phyloP scores from a whole-genome alignment of 2,329 filamentous ascomycete genomes.

The Talaromyces rugulosus region DNA sequence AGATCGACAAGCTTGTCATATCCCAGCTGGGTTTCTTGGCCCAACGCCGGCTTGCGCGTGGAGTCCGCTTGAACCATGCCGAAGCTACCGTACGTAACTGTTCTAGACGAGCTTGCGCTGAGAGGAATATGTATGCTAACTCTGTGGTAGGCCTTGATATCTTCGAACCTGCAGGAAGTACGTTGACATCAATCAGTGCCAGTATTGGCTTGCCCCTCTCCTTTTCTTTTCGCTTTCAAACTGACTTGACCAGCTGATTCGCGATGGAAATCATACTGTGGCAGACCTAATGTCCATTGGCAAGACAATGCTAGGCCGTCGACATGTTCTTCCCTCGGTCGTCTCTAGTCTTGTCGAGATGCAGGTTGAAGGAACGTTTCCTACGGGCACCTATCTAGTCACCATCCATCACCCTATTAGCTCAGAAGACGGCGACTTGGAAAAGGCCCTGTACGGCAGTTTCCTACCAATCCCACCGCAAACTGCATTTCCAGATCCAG shows the following conservation, averaged over 20 bases:
- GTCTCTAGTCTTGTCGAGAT: slow-evolving; percentile 74
- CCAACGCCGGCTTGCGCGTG: slow-evolving; percentile 80
- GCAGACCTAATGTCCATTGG: slow-evolving; percentile 91
- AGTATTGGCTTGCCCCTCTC: background rate
- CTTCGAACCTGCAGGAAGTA: slow-evolving; percentile 84
- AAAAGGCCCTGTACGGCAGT: slow-evolving; percentile 83
- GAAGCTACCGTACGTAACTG: slow-evolving; percentile 66
- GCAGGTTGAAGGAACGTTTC: slow-evolving; percentile 92
- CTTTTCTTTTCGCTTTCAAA: background rate
- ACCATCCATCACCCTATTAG: slow-evolving; percentile 89
- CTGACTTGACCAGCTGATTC: slow-evolving; percentile 62
- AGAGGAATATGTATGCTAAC: background rate
- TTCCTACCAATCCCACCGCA: slow-evolving; percentile 76
- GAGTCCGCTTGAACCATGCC: slow-evolving; percentile 82
- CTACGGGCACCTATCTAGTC: slow-evolving; percentile 84
- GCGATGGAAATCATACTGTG: slow-evolving; percentile 89
- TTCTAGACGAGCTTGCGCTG: background rate
- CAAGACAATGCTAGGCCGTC: slow-evolving; percentile 85
- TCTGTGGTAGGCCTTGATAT: slow-evolving; percentile 52
- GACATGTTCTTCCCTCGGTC: slow-evolving; percentile 84
- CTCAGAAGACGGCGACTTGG: slow-evolving; percentile 78
- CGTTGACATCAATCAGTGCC: slow-evolving; percentile 7
- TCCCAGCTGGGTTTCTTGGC: slow-evolving; percentile 84
- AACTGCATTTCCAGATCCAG: slow-evolving; percentile 63
- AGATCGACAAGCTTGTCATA: slow-evolving; percentile 96